Base-by-base conservation (phyloP, 192 early-diverging fungal genomes). In the Coemansia sp. region DNA sequence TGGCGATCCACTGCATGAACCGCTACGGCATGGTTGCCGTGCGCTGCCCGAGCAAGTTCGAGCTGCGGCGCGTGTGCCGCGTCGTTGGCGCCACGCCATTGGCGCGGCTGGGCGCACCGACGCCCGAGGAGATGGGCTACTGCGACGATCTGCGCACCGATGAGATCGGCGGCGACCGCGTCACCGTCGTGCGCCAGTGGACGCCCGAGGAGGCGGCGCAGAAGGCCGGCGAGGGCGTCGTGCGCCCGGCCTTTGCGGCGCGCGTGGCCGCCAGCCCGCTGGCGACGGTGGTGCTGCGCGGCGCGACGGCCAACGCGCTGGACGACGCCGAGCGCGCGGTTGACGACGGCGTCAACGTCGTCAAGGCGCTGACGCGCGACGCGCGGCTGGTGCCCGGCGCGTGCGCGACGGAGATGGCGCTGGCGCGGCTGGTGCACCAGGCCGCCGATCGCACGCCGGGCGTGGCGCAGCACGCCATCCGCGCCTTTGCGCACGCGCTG, bases 291-390 rank as follows among this genome's bases (percentile, higher is more conserved):
- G 94, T 99, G 35, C 85, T 99, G 56, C 94, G 97, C 70, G 97
- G 97, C 45, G 96, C 94, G 6, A 99, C 97, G 8, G 89, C 89
- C 74, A 99, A 99, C 84, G 83, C 89, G 62, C 89, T 99, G 74
- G 97, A 99, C 69, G 97, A 99, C 84, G 86, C 97, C 57, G 97
- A 99, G 83, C 92, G 97, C 54, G 96, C 97, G 17, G 86, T 99
- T 32, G 97, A 99, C 79, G 97, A 98, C 71, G 97, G 97, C 73
- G 94, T 99, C 71, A 99, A 98, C 74, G 89, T 93, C 25, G 88
- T 99, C 70, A 99, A 98, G 85, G 92, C 97, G 42, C 83, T 94
- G 62, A 89, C 90, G 39, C 93, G 91, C 76, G 94, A 98, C 79
- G 59, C 77, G 38, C 90, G 93, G 22, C 84, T 97, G 11, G 85